Evolutionary conservation across 495 filamentous ascomycete genomes (phyloP), one percentile per base, ranked within the genome.

Genomic region (Lindgomyces ingoldianus): DNA sequence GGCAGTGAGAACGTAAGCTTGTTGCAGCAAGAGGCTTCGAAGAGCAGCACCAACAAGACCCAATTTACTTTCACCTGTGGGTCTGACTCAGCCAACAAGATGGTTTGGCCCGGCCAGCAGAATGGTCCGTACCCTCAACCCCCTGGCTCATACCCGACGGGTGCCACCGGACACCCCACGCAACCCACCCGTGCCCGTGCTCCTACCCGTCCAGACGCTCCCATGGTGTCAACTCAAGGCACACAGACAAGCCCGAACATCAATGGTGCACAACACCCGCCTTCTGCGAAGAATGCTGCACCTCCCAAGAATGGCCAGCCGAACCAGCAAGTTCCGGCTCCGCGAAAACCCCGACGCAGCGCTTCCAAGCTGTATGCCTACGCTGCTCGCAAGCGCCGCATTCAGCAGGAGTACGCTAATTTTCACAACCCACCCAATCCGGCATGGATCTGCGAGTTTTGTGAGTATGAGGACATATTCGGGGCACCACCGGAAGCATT

Each of bases 21-120:
- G 63, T 72, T 94, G 42, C 86, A 90, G 45, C 89, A 90, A 70
- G 83, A 87, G 74, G 74, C 82, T 18, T 81, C 83, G 1, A 85
- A 84, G 69, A 73, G 78, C 1, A 85, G 81, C 27, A 79, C 84
- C 22, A 82, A 85, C 11, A 90, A 91, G 57, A 86, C 88, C 0
- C 90, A 95, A 65, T 97, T 97, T 69, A 96, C 92, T 16, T 97
- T 97, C 74, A 94, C 89, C 1, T 93, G 90, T 74, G 88, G 91
- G 49, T 87, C 89, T 0, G 88, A 91, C 68, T 84, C 86, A 19
- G 81, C 83, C 1, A 87, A 84, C 60, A 83, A 83, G 41, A 84
- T 88, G 64, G 55, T 46, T 12, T 71, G 64, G 64, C 60, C 64
- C 8, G 68, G 64, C 29, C 64, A 70, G 46, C 33, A 62, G 21